Percentiles rank a stretch among this genome's conserved stretches.
These are phyloP conservation scores for Globisporangium parvum DNA, from an alignment of 352 stramenopile genomes.

Conservation along the genomic window DNA sequence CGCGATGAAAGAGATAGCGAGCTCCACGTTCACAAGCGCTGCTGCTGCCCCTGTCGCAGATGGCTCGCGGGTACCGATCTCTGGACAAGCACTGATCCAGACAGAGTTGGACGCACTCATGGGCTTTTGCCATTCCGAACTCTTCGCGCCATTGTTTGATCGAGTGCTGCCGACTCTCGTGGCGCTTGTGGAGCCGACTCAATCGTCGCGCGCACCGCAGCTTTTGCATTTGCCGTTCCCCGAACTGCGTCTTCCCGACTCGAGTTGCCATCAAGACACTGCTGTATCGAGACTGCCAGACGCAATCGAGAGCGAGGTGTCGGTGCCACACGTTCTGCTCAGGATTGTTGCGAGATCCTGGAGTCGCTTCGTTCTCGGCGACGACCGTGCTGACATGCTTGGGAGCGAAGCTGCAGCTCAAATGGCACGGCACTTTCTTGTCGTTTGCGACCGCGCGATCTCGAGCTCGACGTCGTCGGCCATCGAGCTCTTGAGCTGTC, in stretches of 20 bases:
- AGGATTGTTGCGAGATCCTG: slow-evolving; percentile 31
- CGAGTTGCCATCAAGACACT: background rate
- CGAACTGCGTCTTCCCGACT: background rate
- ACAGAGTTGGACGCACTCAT: slow-evolving; percentile 9
- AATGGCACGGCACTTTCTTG: slow-evolving; percentile 23
- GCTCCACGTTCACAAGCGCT: background rate
- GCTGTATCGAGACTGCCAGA: background rate
- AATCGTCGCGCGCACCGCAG: background rate
- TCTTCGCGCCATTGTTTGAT: background rate
- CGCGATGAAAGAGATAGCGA: slow-evolving; percentile 12
- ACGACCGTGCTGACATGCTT: no score
- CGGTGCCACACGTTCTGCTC: slow-evolving; percentile 17
- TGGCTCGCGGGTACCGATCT: background rate
- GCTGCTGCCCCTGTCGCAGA: background rate
- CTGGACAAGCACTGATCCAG: slow-evolving; percentile 3
- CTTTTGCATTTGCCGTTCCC: background rate
- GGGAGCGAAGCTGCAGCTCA: slow-evolving; percentile 13
- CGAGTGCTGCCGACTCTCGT: slow-evolving; percentile 7
- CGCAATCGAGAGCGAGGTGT: slow-evolving; percentile 2
- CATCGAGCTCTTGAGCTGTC: slow-evolving; percentile 20
- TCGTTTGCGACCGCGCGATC: slow-evolving; percentile 16
- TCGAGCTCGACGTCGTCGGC: slow-evolving; percentile 18
- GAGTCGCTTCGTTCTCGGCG: slow-evolving; percentile 12
- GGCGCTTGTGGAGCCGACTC: background rate
- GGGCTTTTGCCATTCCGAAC: slow-evolving; percentile 1